Percentiles rank a stretch among this genome's conserved stretches.
These are phyloP conservation scores for Colletotrichum cordylinicola DNA, from an alignment of 2,329 filamentous ascomycete species.

Conservation along the genomic window DNA sequence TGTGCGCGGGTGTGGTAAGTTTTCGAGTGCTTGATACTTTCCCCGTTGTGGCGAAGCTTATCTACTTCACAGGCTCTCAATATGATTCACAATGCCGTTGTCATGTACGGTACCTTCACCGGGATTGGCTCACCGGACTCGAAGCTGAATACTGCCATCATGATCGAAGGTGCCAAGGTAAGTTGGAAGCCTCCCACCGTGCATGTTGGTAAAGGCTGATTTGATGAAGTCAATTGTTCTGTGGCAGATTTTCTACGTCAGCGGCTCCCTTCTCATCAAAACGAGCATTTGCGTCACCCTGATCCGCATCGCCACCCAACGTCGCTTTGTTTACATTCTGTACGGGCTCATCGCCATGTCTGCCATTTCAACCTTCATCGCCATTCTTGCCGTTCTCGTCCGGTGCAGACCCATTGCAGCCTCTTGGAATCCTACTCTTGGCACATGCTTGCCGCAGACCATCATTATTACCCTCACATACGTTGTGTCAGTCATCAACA, in stretches of 20 bases:
- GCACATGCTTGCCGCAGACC: conserved; percentile 26
- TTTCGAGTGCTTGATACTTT: too few relatives aligned
- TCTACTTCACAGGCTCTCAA: too few relatives aligned
- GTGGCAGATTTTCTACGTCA: neutral
- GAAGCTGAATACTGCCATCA: too few relatives aligned
- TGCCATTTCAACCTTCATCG: too few relatives aligned
- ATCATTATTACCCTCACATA: conserved; percentile 31
- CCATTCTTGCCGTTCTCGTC: conserved; percentile 12
- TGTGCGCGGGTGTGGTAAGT: too few relatives aligned
- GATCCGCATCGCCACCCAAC: conserved; percentile 28
- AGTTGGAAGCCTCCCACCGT: too few relatives aligned
- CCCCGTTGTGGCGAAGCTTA: too few relatives aligned
- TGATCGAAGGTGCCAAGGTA: too few relatives aligned
- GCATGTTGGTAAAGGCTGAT: too few relatives aligned
- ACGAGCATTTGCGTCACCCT: conserved; percentile 31
- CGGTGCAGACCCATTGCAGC: conserved; percentile 30
- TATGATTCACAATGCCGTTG: too few relatives aligned
- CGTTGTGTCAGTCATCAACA: conserved; percentile 32
- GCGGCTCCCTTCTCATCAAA: conserved; percentile 24
- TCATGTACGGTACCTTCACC: too few relatives aligned
- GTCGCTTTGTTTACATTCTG: conserved; percentile 21
- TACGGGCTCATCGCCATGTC: neutral
- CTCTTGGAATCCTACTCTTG: conserved; percentile 26
- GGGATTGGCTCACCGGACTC: too few relatives aligned
- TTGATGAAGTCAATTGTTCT: neutral